Percentiles rank a stretch among this genome's conserved stretches.
These are phyloP conservation scores for Styphnolobium japonicum DNA, from an alignment of 306 rosid species.

Conservation along the genomic window DNA sequence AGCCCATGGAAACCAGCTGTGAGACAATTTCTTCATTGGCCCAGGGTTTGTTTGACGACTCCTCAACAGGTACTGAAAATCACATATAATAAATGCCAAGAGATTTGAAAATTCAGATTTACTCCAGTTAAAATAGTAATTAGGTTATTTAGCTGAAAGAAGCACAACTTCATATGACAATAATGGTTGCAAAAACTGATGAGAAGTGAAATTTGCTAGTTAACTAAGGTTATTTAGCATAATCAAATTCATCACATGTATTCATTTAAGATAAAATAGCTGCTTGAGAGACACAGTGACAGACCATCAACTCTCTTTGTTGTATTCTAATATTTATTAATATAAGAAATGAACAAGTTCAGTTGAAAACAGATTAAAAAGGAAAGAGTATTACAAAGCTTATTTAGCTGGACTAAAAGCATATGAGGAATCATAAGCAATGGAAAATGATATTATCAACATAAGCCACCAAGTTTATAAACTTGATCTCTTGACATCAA, in stretches of 20 bases:
- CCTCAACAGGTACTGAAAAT: slow-evolving; percentile 50
- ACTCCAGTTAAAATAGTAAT: background rate
- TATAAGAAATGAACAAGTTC: background rate
- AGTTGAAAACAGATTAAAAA: background rate
- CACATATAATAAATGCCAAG: slow-evolving; percentile 10
- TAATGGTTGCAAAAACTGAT: background rate
- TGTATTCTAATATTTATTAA: background rate
- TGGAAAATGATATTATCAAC: background rate
- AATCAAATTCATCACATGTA: background rate
- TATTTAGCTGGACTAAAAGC: background rate
- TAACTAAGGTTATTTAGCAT: no score
- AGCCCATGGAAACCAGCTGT: slow-evolving; percentile 97
- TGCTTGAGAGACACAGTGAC: background rate
- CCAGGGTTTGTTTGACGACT: slow-evolving; percentile 40
- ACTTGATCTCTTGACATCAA: background rate
- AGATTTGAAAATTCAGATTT: background rate
- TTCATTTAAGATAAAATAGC: background rate
- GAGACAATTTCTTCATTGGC: slow-evolving; percentile 73
- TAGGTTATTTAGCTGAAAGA: slow-evolving; percentile 5
- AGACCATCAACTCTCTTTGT: background rate
- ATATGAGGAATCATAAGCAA: background rate
- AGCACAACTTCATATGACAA: background rate
- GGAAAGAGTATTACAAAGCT: background rate
- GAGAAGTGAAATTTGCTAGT: background rate
- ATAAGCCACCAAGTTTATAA: background rate